Conservation (phyloP, 208 protist genomes). For the Acanthamoeba rhysodes region DNA sequence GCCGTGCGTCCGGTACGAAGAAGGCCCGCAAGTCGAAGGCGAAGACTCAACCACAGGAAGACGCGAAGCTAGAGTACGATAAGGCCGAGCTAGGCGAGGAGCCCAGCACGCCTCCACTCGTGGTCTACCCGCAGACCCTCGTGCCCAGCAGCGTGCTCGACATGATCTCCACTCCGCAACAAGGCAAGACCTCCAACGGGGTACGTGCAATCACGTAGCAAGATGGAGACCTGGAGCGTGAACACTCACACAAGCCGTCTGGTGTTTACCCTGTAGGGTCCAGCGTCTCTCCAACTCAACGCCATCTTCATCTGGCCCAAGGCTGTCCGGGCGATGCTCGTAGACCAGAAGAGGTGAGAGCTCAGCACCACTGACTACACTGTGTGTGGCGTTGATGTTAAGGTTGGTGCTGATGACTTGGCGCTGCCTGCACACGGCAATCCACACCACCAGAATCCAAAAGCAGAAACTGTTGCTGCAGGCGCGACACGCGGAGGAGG, state of each 20-base stretch:
- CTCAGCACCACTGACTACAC: not conserved
- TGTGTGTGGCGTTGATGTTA: too few species aligned
- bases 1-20: not conserved
- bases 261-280: not conserved
- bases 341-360: not conserved
- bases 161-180: slow-evolving; percentile 58
- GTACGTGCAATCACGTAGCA: not conserved
- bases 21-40: not conserved
- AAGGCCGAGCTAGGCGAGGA: not conserved
- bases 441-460: not conserved
- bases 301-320: slow-evolving; percentile 55
- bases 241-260: not conserved
- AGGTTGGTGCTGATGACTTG: not conserved
- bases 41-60: not conserved
- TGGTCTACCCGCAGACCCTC: slow-evolving; percentile 29
- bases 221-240: not conserved
- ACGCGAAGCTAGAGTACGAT: not conserved
- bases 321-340: not conserved
- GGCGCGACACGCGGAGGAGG: not conserved
- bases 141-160: slow-evolving; percentile 61
- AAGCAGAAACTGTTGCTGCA: slow-evolving; percentile 42
- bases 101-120: not conserved
- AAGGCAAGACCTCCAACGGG: not conserved
- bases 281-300: slow-evolving; percentile 41
- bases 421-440: not conserved